phyloP scores from a whole-genome alignment of 164 flowering plant species.

The Tetrastigma voinierianum region DNA sequence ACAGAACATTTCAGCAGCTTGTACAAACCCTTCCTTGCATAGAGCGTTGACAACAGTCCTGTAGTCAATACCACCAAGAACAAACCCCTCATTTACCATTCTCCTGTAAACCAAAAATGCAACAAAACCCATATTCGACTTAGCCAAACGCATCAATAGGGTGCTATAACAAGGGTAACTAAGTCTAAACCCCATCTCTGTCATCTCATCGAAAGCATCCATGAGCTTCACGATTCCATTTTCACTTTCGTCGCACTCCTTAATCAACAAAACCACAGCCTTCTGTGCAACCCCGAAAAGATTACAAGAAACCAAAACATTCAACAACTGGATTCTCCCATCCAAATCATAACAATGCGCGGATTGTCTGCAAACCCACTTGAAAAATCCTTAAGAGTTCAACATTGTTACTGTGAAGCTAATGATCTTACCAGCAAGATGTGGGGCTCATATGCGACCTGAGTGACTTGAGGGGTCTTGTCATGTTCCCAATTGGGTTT shows the following conservation, averaged over 20 bases:
- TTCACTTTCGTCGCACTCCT: slow-evolving; percentile 15
- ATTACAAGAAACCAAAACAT: slow-evolving; percentile 16
- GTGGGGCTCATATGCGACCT: slow-evolving; percentile 33
- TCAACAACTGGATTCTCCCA: slow-evolving; percentile 21
- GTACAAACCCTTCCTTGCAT: slow-evolving; percentile 30
- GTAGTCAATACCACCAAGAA: slow-evolving; percentile 23
- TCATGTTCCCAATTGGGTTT: slow-evolving; percentile 26
- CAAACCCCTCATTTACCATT: slow-evolving; percentile 32
- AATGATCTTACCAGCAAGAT: slow-evolving; percentile 23
- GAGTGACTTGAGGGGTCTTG: slow-evolving; percentile 21
- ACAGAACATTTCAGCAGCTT: slow-evolving; percentile 30
- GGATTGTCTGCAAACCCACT: slow-evolving; percentile 34
- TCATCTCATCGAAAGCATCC: slow-evolving; percentile 21
- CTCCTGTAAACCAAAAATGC: slow-evolving; percentile 25
- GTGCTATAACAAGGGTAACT: slow-evolving; percentile 35
- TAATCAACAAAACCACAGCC: slow-evolving; percentile 21
- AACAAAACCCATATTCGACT: slow-evolving; percentile 21
- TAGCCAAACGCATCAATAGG: slow-evolving; percentile 35
- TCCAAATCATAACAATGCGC: slow-evolving; percentile 32
- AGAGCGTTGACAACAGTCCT: slow-evolving; percentile 31
- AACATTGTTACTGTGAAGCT: slow-evolving; percentile 11
- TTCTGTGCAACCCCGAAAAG: slow-evolving; percentile 19
- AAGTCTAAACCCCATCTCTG: slow-evolving; percentile 22
- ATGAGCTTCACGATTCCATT: slow-evolving; percentile 23
- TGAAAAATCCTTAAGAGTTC: slow-evolving; percentile 22